phyloP scores from a whole-genome alignment of 768 basidiomycete genomes.

The Panus rudis region DNA sequence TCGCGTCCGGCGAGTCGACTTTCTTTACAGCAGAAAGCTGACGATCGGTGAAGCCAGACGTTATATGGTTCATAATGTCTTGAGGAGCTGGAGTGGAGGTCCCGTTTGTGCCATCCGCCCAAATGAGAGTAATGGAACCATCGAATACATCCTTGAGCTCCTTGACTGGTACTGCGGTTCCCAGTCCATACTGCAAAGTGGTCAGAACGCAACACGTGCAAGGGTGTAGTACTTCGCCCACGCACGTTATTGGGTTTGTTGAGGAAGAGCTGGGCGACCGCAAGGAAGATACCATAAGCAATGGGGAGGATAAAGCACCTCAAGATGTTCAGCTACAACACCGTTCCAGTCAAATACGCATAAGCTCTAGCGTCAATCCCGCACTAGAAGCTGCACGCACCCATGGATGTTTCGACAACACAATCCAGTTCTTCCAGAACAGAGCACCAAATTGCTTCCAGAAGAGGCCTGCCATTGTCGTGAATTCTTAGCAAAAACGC shows the following conservation, averaged over 20 bases:
- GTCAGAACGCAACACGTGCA: neutral
- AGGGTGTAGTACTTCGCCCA: neutral
- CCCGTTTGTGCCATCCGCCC: conserved; percentile 63
- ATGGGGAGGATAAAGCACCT: conserved; percentile 60
- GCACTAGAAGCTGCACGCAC: conserved; percentile 31
- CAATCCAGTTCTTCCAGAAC: conserved; percentile 71
- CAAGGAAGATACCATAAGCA: conserved; percentile 60
- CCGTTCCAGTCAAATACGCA: conserved; percentile 3
- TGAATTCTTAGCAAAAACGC: too few species aligned
- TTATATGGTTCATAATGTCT: conserved; percentile 56
- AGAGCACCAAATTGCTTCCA: conserved; percentile 55
- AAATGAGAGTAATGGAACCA: conserved; percentile 45
- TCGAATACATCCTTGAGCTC: conserved; percentile 44
- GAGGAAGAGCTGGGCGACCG: conserved; percentile 56
- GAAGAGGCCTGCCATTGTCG: conserved; percentile 35
- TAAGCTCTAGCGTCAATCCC: neutral
- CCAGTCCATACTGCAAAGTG: conserved; percentile 66
- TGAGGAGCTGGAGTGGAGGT: conserved; percentile 45
- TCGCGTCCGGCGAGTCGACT: conserved; percentile 38
- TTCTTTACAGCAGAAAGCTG: conserved; percentile 47
- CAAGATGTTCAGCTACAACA: conserved; percentile 44
- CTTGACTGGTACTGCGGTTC: conserved; percentile 43
- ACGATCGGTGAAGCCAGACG: conserved; percentile 37
- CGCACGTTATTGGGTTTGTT: conserved; percentile 43
- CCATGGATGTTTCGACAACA: conserved; percentile 57